These are phyloP conservation scores for Sclerotinia nivalis DNA, from an alignment of 2,329 filamentous ascomycete genomes.

Conservation along the genomic window DNA sequence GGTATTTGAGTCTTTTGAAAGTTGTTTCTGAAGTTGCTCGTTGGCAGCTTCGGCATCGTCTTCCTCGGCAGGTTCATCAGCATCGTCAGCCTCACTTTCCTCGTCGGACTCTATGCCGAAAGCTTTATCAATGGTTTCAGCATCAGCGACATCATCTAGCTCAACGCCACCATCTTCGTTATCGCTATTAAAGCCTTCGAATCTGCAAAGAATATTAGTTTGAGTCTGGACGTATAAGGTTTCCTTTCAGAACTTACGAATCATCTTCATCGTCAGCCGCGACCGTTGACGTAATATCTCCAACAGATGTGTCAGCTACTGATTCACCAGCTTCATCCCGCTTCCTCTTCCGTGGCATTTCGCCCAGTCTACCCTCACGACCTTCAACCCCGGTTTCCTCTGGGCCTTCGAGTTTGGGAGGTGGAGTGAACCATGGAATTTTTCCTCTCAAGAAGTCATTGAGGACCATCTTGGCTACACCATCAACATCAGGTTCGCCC, in stretches of 20 bases:
- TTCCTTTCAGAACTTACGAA: conserved; percentile 13
- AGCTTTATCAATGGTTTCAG: conserved; percentile 38
- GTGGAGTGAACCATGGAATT: conserved; percentile 92
- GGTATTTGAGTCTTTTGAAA: conserved; percentile 32
- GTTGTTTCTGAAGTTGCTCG: conserved; percentile 39
- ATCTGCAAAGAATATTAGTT: conserved; percentile 36
- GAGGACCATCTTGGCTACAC: conserved; percentile 93
- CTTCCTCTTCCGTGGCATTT: conserved; percentile 83
- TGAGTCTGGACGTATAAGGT: neutral
- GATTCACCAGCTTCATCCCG: conserved; percentile 58
- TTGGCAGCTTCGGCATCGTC: conserved; percentile 37
- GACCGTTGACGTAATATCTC: conserved; percentile 40
- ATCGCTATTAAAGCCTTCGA: conserved; percentile 52
- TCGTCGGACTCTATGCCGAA: conserved; percentile 43
- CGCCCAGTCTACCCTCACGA: conserved; percentile 75
- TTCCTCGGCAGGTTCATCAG: conserved; percentile 34
- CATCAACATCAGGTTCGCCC: conserved; percentile 92
- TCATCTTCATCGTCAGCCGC: conserved; percentile 34
- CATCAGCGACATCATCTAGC: conserved; percentile 36
- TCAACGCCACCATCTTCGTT: conserved; percentile 44
- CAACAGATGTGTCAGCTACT: conserved; percentile 45
- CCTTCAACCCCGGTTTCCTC: conserved; percentile 60
- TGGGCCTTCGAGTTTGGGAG: conserved; percentile 60
- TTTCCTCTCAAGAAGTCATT: conserved; percentile 96
- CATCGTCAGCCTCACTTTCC: conserved; percentile 45